Evolutionary conservation across 2,329 filamentous ascomycete species (phyloP), one percentile per base, ranked within the genome.

Genomic region (Conoideocrella luteorostrata): DNA sequence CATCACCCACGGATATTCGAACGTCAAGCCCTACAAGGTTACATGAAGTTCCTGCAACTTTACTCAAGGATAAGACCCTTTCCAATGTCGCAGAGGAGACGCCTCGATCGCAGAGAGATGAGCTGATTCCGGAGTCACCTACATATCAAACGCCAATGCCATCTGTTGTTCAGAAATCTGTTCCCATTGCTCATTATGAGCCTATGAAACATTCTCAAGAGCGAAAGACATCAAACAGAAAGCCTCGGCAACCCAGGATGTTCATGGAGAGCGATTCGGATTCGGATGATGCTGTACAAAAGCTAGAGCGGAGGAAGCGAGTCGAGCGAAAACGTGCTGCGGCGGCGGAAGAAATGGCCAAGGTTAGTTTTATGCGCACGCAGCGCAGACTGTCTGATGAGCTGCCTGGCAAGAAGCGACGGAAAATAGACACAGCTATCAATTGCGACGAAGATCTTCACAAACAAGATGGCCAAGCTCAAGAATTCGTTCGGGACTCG

Each of bases 151-250:
- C 48, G 20, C 49, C 52, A 7, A 57, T 48, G 34, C 54, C 52
- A 3, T 52, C 51, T 3, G 48, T 48, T 9, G 50, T 44, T 4
- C 56, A 50, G 17, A 57, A 58, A n/a, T 69, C 68, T 0, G 60
- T 67, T 34, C 70, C 68, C 0, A 60, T 67, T 34, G 57, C 57
- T 4, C 60, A 65, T 17, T 75, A 74, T 44, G 69, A 70, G 47
- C 65, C 67, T 1, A 68, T 72, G 67, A 59, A 62, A 34, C 60
- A 67, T 39, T 74, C 71, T 0, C 71, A 74, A 39, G 64, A 71
- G 49, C 60, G 68, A 24, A 64, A 64, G 37, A 47, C 48, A 1
- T 42, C 34, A 2, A 52, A 47, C 15, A 54, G 55, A 3, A 59
- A 56, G 4, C 38, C 47, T 10, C 28, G 46, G 0, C 52, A 61